phyloP scores from a whole-genome alignment of 305 asterid species.

The Rubia tinctorum region DNA sequence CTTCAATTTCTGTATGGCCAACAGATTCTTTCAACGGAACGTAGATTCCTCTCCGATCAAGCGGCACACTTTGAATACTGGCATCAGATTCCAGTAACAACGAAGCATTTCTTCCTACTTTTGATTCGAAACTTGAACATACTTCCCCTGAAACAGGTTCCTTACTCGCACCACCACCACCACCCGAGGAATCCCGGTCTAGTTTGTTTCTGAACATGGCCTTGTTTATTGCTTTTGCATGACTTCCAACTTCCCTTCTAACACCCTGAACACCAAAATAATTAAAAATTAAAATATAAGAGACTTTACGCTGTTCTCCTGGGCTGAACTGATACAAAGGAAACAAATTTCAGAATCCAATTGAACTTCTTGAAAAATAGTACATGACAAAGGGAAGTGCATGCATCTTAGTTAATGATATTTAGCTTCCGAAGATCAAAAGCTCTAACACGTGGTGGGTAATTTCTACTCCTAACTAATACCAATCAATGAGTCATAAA shows the following conservation, averaged over 20 bases:
- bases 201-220: constrained; percentile 32
- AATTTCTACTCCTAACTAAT: not conserved
- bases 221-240: constrained; percentile 67
- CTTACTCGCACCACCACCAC: constrained; percentile 22
- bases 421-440: not conserved
- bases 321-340: not conserved
- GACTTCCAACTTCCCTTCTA: constrained; percentile 89
- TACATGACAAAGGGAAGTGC: not conserved
- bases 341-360: too few species aligned
- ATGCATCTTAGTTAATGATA: not conserved
- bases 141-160: constrained; percentile 37
- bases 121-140: constrained; percentile 29
- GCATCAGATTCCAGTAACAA: constrained; percentile 39
- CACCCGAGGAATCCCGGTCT: constrained; percentile 24
- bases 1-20: constrained; percentile 86
- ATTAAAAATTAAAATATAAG: not conserved
- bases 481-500: not conserved
- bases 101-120: constrained; percentile 25
- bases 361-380: not conserved
- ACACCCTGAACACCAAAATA: constrained; percentile 68
- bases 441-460: not conserved
- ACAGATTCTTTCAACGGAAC: constrained; percentile 66
- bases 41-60: constrained; percentile 7
- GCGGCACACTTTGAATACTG: constrained; percentile 13
- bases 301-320: not conserved